These are phyloP conservation scores for Yamadazyma philogaea DNA, from an alignment of 805 yeast species.

Conservation along the genomic window DNA sequence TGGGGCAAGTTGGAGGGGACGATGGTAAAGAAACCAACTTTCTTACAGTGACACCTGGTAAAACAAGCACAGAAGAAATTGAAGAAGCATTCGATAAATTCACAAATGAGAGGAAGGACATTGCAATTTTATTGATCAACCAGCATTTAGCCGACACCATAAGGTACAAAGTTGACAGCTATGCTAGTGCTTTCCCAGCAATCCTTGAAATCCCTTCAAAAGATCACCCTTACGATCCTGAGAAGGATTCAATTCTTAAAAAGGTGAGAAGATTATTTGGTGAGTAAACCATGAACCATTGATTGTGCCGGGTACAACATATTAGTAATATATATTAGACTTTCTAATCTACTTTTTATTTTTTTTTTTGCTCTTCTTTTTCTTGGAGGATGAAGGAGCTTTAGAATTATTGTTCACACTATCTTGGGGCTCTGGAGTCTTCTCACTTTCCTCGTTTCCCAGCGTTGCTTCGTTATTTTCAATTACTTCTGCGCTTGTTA, in stretches of 20 bases:
- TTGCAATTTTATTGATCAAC: constrained; percentile 88
- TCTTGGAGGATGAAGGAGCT: constrained; percentile 14
- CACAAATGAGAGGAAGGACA: constrained; percentile 74
- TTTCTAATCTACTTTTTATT: constrained; percentile 7
- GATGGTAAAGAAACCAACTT: constrained; percentile 77
- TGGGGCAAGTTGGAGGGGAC: constrained; percentile 75
- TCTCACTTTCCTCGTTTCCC: neutral
- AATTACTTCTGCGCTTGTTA: constrained; percentile 2
- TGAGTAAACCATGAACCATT: constrained; percentile 45
- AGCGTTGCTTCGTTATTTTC: neutral
- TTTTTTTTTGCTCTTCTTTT: constrained; percentile 22
- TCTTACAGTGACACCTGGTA: constrained; percentile 68
- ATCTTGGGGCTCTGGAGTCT: constrained; percentile 14
- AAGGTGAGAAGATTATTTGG: constrained; percentile 95
- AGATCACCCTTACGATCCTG: constrained; percentile 98
- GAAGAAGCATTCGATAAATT: constrained; percentile 71
- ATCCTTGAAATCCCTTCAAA: constrained; percentile 95
- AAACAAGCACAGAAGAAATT: constrained; percentile 73
- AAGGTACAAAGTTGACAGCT: constrained; percentile 76
- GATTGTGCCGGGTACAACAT: constrained; percentile 4
- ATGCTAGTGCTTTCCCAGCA: constrained; percentile 92
- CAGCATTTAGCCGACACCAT: constrained; percentile 93
- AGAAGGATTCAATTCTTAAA: constrained; percentile 91
- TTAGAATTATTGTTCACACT: constrained; percentile 23
- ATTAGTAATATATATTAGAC: constrained; percentile 11